Conservation (phyloP, 371 early-diverging fungal species). For the Saksenaea vasiformis region DNA sequence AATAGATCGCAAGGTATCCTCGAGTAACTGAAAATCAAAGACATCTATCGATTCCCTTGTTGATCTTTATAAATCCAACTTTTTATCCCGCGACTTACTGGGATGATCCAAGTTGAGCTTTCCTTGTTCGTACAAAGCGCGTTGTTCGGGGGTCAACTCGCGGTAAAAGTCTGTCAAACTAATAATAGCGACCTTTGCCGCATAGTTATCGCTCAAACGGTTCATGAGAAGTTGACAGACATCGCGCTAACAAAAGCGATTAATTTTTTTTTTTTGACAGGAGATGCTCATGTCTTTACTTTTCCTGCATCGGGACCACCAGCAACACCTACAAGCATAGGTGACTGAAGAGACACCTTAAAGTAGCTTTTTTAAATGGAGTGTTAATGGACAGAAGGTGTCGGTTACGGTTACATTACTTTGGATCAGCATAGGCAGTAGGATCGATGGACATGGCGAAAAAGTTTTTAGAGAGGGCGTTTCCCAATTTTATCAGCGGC, state of each 20-base stretch:
- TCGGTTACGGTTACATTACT: constrained; percentile 29
- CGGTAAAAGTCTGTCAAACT: constrained; percentile 63
- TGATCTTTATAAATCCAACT: neutral
- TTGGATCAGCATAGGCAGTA: constrained; percentile 41
- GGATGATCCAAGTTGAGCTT: constrained; percentile 56
- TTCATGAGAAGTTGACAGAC: constrained; percentile 28
- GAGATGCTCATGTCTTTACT: constrained; percentile 21
- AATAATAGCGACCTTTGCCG: constrained; percentile 39
- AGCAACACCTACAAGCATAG: constrained; percentile 48
- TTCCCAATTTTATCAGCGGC: neutral
- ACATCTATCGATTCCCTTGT: constrained; percentile 36
- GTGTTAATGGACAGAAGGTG: too few relatives aligned
- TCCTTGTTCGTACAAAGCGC: constrained; percentile 40
- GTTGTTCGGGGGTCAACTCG: constrained; percentile 48
- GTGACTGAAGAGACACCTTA: constrained; percentile 41
- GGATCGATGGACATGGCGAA: constrained; percentile 47
- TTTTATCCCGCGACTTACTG: constrained; percentile 22
- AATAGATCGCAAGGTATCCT: constrained; percentile 41
- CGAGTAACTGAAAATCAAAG: constrained; percentile 61
- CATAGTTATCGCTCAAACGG: constrained; percentile 26
- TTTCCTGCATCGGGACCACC: constrained; percentile 50
- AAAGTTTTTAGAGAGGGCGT: neutral
- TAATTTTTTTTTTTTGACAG: neutral
- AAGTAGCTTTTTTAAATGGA: constrained; percentile 31
- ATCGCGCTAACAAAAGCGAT: constrained; percentile 16